Percentiles rank a stretch among this genome's conserved stretches.
Evolutionary conservation across 495 filamentous ascomycete species (phyloP).

Genomic region (Hypoxylon intermedium): DNA sequence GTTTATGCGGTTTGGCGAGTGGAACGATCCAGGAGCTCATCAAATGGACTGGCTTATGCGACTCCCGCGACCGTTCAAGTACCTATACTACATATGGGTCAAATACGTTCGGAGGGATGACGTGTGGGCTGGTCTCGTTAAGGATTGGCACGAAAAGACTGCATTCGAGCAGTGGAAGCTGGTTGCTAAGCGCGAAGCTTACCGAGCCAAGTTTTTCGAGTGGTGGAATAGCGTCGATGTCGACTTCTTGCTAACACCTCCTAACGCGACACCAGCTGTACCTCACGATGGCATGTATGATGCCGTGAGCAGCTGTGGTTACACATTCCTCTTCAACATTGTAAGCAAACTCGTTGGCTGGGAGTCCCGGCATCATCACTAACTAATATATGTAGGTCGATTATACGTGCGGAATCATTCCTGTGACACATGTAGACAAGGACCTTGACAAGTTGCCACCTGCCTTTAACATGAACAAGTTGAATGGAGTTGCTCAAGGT

Average conservation of each 20-base stretch:
- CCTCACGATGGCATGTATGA: constrained; percentile 87
- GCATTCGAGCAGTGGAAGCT: constrained; percentile 83
- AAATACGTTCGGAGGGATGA: constrained; percentile 78
- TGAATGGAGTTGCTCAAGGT: constrained; percentile 80
- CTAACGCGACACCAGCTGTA: constrained; percentile 88
- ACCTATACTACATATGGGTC: constrained; percentile 86
- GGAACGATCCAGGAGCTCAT: constrained; percentile 77
- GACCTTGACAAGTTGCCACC: constrained; percentile 68
- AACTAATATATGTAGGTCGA: too few species aligned
- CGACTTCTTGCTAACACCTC: constrained; percentile 84
- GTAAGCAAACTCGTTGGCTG: constrained; percentile 49
- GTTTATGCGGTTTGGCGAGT: constrained; percentile 79
- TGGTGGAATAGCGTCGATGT: constrained; percentile 78
- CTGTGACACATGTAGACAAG: constrained; percentile 83
- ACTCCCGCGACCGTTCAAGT: constrained; percentile 79
- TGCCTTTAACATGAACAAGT: constrained; percentile 63
- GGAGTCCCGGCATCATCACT: too few species aligned
- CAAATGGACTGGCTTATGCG: constrained; percentile 75
- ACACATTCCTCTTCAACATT: constrained; percentile 95
- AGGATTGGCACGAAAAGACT: constrained; percentile 71
- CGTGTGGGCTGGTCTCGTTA: constrained; percentile 79
- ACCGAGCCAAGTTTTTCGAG: constrained; percentile 76
- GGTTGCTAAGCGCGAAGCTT: constrained; percentile 76
- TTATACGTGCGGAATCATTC: constrained; percentile 84
- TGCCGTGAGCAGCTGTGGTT: constrained; percentile 87